Conservation (phyloP, 208 protist species). For the Trypanosoma scelopori region DNA sequence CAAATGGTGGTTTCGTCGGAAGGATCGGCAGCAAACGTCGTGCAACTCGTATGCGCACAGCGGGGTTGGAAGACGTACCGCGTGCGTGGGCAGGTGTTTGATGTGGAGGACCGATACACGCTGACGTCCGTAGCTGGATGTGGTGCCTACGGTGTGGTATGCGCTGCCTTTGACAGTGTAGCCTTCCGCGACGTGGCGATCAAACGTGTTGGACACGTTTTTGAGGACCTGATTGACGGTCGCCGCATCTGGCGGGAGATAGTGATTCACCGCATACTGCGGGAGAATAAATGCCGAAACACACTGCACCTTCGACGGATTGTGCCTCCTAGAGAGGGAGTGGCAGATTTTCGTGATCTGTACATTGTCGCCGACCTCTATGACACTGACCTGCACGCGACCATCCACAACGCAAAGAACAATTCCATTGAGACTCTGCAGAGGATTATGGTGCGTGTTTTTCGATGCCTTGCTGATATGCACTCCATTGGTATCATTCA, state of each 20-base stretch:
- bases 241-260: conserved; percentile 98
- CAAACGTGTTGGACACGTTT: conserved; percentile 96
- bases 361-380: conserved; percentile 91
- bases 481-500: conserved; percentile 97
- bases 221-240: conserved; percentile 94
- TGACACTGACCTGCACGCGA: conserved; percentile 94
- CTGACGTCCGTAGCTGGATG: conserved; percentile 81
- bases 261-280: conserved; percentile 90
- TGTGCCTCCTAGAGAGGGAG: conserved; percentile 61
- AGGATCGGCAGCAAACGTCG: conserved; percentile 25
- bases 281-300: conserved; percentile 92
- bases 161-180: conserved; percentile 72
- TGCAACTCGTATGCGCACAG: conserved; percentile 74
- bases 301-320: conserved; percentile 81
- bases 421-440: conserved; percentile 79
- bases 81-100: conserved; percentile 82
- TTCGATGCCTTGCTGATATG: conserved; percentile 95
- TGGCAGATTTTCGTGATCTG: conserved; percentile 79
- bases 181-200: conserved; percentile 94
- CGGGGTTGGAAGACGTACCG: conserved; percentile 86
- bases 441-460: conserved; percentile 95
- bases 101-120: conserved; percentile 88
- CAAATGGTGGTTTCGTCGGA: conserved; percentile 1
- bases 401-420: conserved; percentile 58
- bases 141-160: conserved; percentile 91